A percentile compares a stretch with the other conserved stretches of the same genome.
phyloP scores from a whole-genome alignment of 2,329 filamentous ascomycete genomes.

The Penicillium sp. region DNA sequence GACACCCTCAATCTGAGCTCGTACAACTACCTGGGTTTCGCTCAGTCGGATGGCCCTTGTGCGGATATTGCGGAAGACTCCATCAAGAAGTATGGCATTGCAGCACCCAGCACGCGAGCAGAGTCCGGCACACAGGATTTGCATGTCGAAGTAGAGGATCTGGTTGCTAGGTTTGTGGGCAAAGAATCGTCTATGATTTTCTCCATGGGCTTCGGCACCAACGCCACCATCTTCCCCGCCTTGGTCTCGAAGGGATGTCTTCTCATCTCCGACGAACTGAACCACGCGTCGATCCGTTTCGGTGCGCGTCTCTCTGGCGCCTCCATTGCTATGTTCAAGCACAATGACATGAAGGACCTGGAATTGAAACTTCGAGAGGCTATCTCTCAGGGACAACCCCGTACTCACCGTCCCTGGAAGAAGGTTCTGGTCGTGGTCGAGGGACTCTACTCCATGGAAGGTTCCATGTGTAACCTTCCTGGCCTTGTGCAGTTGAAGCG shows the following conservation, averaged over 20 bases:
- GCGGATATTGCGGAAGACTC: conserved; percentile 87
- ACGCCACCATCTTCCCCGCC: conserved; percentile 87
- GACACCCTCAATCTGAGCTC: conserved; percentile 99
- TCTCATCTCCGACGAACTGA: conserved; percentile 94
- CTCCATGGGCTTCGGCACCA: conserved; percentile 98
- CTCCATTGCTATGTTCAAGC: conserved; percentile 94
- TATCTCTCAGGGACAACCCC: conserved; percentile 93
- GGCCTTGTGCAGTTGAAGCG: conserved; percentile 82
- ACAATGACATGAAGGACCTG: conserved; percentile 90
- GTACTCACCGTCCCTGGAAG: conserved; percentile 98
- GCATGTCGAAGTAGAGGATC: conserved; percentile 80
- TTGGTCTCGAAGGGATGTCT: conserved; percentile 89
- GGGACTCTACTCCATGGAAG: conserved; percentile 98
- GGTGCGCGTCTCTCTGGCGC: conserved; percentile 91
- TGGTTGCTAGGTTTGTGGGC: conserved; percentile 87
- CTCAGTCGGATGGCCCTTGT: conserved; percentile 94
- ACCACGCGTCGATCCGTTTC: conserved; percentile 95
- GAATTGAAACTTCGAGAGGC: conserved; percentile 84
- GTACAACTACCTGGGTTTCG: conserved; percentile 98
- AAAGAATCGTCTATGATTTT: conserved; percentile 96
- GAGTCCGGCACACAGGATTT: conserved; percentile 87
- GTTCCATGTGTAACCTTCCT: conserved; percentile 97
- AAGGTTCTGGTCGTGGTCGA: conserved; percentile 97
- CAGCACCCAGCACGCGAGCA: conserved; percentile 73
- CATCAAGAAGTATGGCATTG: conserved; percentile 81